Evolutionary conservation across 495 filamentous ascomycete genomes (phyloP).

Genomic region (Cercophora newfieldiana): DNA sequence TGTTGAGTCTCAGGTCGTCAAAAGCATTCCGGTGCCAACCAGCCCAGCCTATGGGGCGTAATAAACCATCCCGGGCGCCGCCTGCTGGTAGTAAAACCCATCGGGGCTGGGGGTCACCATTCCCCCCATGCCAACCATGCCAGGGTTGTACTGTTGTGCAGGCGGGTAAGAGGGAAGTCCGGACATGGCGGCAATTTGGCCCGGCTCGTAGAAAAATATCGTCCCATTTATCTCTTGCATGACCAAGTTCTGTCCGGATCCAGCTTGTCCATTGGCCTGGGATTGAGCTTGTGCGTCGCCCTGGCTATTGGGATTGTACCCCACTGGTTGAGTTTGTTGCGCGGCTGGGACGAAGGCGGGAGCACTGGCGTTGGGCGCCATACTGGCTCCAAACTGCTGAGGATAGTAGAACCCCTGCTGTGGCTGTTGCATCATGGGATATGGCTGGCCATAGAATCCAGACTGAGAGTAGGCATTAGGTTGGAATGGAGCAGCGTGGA

Average conservation of each 20-base stretch:
- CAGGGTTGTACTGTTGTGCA: conserved; percentile 53
- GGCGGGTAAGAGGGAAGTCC: conserved; percentile 51
- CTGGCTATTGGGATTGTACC: conserved; percentile 44
- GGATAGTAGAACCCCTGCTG: conserved; percentile 59
- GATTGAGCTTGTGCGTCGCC: conserved; percentile 39
- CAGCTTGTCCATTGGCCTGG: conserved; percentile 23
- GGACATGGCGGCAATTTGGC: conserved; percentile 62
- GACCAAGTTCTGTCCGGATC: conserved; percentile 65
- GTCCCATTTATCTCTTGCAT: conserved; percentile 92
- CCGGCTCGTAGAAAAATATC: conserved; percentile 88
- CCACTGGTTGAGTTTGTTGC: conserved; percentile 48
- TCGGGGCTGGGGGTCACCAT: conserved; percentile 75
- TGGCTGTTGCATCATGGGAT: conserved; percentile 47
- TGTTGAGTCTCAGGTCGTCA: neutral
- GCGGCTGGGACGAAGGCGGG: conserved; percentile 59
- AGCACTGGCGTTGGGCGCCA: conserved; percentile 54
- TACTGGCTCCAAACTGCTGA: conserved; percentile 52
- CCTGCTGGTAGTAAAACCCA: conserved; percentile 72
- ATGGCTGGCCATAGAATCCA: conserved; percentile 62
- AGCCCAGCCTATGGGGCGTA: conserved; percentile 38
- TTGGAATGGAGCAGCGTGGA: conserved; percentile 91
- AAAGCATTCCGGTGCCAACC: neutral
- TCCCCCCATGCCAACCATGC: conserved; percentile 70
- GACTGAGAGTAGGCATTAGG: conserved; percentile 65
- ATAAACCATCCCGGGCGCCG: conserved; percentile 64